These are phyloP conservation scores for Balakata baccata DNA, from an alignment of 345 rosid genomes.

Conservation along the genomic window DNA sequence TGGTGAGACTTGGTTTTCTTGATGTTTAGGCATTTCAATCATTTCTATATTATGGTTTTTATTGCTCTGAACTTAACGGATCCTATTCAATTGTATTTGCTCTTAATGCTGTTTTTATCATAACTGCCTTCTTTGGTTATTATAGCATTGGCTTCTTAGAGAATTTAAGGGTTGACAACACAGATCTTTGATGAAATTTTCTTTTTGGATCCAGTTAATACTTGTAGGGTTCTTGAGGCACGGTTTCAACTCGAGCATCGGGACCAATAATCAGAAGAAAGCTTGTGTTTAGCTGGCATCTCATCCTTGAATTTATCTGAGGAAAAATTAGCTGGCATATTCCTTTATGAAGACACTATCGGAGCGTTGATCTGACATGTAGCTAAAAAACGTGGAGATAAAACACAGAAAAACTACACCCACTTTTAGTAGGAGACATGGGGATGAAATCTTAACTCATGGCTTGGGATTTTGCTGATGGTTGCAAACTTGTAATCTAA, in stretches of 20 bases:
- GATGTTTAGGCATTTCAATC: neutral
- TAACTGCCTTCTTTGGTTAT: neutral
- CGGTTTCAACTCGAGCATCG: neutral
- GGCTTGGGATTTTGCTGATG: slow-evolving; percentile 9
- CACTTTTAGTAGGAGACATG: neutral
- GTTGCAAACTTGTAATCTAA: neutral
- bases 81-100: neutral
- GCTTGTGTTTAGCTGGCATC: neutral
- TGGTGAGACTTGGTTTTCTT: neutral
- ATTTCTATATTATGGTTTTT: neutral
- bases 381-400: neutral
- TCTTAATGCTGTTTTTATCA: neutral
- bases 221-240: neutral
- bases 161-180: neutral
- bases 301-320: slow-evolving; percentile 1
- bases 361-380: neutral
- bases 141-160: neutral
- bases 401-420: neutral
- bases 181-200: neutral
- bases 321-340: neutral
- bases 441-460: slow-evolving; percentile 1
- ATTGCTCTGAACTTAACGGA: neutral
- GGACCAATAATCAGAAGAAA: neutral
- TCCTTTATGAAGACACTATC: neutral
- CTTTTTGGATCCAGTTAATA: neutral